These are phyloP conservation scores for Waltergamsia citrina DNA, from an alignment of 2,329 filamentous ascomycete species.

Conservation along the genomic window DNA sequence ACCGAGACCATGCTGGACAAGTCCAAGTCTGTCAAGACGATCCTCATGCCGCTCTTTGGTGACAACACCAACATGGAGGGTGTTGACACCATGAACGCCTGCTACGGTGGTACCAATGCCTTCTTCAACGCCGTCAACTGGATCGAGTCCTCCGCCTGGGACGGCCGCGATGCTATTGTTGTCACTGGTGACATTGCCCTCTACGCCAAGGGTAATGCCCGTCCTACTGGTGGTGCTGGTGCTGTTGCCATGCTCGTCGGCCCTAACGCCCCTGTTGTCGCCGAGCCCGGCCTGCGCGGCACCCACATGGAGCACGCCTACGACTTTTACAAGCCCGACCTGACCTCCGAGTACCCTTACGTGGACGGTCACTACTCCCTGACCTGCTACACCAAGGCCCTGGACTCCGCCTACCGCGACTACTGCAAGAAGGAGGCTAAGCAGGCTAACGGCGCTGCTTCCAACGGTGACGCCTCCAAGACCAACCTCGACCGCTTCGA, in stretches of 20 bases:
- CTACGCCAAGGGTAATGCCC: constrained; percentile 74
- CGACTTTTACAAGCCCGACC: constrained; percentile 85
- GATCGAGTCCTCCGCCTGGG: constrained; percentile 81
- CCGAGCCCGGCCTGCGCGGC: constrained; percentile 71
- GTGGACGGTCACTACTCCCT: constrained; percentile 79
- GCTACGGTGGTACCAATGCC: constrained; percentile 80
- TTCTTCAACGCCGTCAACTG: constrained; percentile 78
- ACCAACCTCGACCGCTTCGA: constrained; percentile 70
- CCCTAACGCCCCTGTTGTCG: constrained; percentile 65
- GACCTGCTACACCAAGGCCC: constrained; percentile 72
- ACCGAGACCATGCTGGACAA: constrained; percentile 83
- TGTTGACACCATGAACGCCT: constrained; percentile 75
- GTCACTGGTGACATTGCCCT: constrained; percentile 76
- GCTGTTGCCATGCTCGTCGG: constrained; percentile 72
- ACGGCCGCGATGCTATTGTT: constrained; percentile 72
- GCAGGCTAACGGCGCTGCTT: constrained; percentile 42
- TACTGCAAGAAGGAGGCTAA: constrained; percentile 66
- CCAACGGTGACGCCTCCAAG: constrained; percentile 40
- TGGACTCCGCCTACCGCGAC: constrained; percentile 72
- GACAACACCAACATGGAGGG: constrained; percentile 80
- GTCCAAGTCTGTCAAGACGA: constrained; percentile 84
- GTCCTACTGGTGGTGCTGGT: constrained; percentile 73
- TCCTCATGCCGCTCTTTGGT: constrained; percentile 78
- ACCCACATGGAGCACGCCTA: constrained; percentile 78
- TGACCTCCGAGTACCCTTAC: constrained; percentile 79